phyloP scores from a whole-genome alignment of 768 basidiomycete species.

The Lentinula edodes region DNA sequence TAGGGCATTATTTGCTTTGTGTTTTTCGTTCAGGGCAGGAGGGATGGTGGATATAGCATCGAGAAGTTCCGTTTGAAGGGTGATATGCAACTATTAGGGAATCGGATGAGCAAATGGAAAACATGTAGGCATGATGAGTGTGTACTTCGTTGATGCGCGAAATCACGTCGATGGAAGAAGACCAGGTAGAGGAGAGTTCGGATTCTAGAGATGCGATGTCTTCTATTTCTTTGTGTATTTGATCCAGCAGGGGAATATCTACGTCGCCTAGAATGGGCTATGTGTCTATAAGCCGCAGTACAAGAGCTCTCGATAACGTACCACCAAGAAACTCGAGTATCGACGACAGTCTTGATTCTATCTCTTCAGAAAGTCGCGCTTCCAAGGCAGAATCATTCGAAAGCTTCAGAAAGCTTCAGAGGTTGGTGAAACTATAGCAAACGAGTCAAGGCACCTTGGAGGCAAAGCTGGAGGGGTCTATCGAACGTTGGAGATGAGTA shows the following conservation, averaged over 20 bases:
- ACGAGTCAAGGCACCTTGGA: not conserved
- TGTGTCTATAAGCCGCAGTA: not conserved
- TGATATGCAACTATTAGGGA: conserved; percentile 22
- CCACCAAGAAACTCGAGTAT: not conserved
- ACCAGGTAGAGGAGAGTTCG: not conserved
- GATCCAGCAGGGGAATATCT: not conserved
- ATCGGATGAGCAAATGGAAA: not conserved
- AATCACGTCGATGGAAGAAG: not conserved
- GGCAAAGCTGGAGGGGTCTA: not conserved
- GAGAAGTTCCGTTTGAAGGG: conserved; percentile 24
- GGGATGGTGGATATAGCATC: conserved; percentile 21
- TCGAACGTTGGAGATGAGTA: not conserved
- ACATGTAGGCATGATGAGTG: not conserved
- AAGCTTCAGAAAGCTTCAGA: not conserved
- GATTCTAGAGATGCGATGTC: not conserved
- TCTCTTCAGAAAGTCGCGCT: not conserved
- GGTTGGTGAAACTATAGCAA: not conserved
- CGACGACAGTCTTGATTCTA: not conserved
- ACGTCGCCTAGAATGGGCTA: not conserved
- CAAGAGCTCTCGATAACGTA: not conserved
- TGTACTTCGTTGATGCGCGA: not conserved
- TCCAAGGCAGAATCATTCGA: not conserved
- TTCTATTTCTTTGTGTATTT: not conserved
- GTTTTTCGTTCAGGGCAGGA: conserved; percentile 20
- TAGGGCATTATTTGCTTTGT: conserved; percentile 32